Evolutionary conservation across 2,329 filamentous ascomycete species (phyloP).

Genomic region (Talaromyces piceae): DNA sequence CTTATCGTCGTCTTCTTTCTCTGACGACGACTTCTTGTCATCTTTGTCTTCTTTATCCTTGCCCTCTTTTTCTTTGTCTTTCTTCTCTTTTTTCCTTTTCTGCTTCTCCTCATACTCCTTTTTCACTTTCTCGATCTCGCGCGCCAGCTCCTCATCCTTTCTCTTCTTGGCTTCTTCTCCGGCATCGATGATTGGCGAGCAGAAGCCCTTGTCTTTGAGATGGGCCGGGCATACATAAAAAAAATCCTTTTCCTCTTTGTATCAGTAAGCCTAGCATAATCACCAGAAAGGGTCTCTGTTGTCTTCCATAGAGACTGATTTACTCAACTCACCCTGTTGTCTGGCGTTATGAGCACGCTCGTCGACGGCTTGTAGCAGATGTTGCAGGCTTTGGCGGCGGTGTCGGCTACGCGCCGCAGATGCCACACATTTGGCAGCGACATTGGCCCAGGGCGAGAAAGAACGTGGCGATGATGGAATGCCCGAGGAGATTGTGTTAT

Average conservation of each 20-base stretch:
- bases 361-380: constrained; percentile 85
- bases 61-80: constrained; percentile 42
- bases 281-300: too few species aligned
- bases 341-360: constrained; percentile 80
- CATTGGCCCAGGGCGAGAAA: constrained; percentile 12
- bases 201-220: constrained; percentile 76
- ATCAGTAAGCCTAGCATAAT: too few species aligned
- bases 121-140: constrained; percentile 42
- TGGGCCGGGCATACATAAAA: constrained; percentile 86
- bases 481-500: too few species aligned
- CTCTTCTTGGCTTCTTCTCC: constrained; percentile 36
- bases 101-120: constrained; percentile 67
- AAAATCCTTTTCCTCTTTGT: constrained; percentile 49
- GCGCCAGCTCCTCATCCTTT: constrained; percentile 37
- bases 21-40: constrained; percentile 15
- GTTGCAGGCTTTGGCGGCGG: constrained; percentile 75
- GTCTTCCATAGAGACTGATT: too few species aligned
- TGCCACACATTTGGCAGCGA: constrained; percentile 69
- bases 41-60: constrained; percentile 33
- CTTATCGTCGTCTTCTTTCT: constrained; percentile 16
- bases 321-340: constrained; percentile 81
- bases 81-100: constrained; percentile 59
- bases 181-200: constrained; percentile 46
- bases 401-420: constrained; percentile 77
- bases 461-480: neutral